phyloP scores from a whole-genome alignment of 176 grass and related monocot species.

The Cocos nucifera region DNA sequence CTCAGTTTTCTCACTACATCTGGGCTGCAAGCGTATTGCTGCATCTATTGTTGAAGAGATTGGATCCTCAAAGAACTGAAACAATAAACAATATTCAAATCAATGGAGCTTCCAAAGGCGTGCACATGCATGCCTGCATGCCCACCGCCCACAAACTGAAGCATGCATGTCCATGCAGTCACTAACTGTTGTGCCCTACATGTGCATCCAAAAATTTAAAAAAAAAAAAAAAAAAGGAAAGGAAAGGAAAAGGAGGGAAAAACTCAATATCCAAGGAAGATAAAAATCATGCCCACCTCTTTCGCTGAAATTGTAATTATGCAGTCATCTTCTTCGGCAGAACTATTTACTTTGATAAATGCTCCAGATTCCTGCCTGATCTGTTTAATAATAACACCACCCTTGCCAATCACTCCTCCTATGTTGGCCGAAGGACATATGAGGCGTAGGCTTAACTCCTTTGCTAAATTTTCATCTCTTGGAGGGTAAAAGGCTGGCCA shows the following conservation, averaged over 20 bases:
- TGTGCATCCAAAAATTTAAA: too few relatives aligned
- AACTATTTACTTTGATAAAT: constrained; percentile 81
- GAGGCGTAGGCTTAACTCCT: constrained; percentile 79
- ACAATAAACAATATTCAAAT: constrained; percentile 3
- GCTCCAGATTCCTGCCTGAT: constrained; percentile 96
- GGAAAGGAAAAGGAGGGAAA: too few relatives aligned
- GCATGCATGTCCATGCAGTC: too few relatives aligned
- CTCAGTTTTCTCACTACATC: constrained; percentile 86
- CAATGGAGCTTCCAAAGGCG: too few relatives aligned
- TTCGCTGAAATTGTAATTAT: constrained; percentile 90
- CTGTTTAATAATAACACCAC: constrained; percentile 89
- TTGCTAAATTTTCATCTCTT: constrained; percentile 66
- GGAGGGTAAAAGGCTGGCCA: constrained; percentile 67
- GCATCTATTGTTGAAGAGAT: constrained; percentile 88
- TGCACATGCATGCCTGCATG: too few relatives aligned
- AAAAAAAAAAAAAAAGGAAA: too few relatives aligned
- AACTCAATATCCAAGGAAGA: neutral
- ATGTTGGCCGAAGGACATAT: constrained; percentile 62
- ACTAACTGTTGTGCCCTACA: too few relatives aligned
- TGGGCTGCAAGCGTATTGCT: constrained; percentile 71
- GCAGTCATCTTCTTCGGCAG: constrained; percentile 63
- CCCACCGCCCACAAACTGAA: too few relatives aligned
- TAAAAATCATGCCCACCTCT: constrained; percentile 41
- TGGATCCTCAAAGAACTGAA: constrained; percentile 93
- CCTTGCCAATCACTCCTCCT: constrained; percentile 92